Conservation (phyloP, 805 yeast genomes). For the Kuraishia molischiana region DNA sequence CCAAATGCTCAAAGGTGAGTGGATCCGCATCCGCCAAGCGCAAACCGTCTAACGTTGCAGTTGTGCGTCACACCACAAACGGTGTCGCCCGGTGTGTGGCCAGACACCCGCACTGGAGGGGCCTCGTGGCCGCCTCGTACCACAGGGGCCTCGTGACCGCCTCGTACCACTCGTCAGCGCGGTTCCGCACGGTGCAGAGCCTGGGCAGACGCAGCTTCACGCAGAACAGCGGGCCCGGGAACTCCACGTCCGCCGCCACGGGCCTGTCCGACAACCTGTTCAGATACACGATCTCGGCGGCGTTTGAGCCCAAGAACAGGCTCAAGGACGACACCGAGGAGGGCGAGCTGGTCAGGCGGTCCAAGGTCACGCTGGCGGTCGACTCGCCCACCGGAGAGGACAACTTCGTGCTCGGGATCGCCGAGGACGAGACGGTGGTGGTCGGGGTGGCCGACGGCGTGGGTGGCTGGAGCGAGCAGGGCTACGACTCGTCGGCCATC, state of each 20-base stretch:
- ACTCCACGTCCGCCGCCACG: background rate
- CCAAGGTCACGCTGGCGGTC: constrained; percentile 7
- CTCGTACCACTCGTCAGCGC: too few species aligned
- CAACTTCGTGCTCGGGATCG: constrained; percentile 45
- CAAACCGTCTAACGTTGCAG: too few species aligned
- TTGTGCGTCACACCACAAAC: too few species aligned
- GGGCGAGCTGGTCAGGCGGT: constrained; percentile 14
- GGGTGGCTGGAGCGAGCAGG: constrained; percentile 94
- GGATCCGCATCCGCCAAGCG: too few species aligned
- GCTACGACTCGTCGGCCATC: constrained; percentile 82
- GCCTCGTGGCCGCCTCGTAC: too few species aligned
- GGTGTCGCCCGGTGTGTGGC: too few species aligned
- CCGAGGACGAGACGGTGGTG: constrained; percentile 31
- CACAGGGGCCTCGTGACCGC: too few species aligned
- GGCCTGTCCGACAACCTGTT: constrained; percentile 15
- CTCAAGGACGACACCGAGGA: constrained; percentile 29
- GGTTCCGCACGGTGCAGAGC: too few species aligned
- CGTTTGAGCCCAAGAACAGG: constrained; percentile 67
- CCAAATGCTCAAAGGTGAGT: too few species aligned
- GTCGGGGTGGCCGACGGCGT: constrained; percentile 95
- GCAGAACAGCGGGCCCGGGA: too few species aligned
- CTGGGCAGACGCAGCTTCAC: background rate
- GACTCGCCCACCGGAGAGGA: constrained; percentile 72
- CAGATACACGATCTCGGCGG: constrained; percentile 51
- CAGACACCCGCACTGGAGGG: too few species aligned